phyloP scores from a whole-genome alignment of 176 grass and related monocot genomes.

The Oryza longistaminata region DNA sequence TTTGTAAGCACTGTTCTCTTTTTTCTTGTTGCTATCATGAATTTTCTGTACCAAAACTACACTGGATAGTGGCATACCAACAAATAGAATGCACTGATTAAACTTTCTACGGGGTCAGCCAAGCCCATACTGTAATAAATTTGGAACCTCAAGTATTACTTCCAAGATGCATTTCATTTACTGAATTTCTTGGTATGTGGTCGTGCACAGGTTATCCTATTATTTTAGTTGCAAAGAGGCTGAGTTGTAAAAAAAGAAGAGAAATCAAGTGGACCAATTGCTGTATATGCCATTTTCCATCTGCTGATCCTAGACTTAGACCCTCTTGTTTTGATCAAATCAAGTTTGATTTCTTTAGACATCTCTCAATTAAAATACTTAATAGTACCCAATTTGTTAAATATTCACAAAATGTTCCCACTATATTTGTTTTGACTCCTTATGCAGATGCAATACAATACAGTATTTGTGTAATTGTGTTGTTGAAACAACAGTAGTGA shows the following conservation, averaged over 20 bases:
- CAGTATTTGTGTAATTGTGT: background rate
- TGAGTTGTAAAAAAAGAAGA: background rate
- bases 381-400: background rate
- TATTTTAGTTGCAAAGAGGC: background rate
- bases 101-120: no score
- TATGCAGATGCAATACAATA: background rate
- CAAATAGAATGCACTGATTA: no score
- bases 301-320: background rate
- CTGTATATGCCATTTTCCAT: background rate
- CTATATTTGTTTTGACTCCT: background rate
- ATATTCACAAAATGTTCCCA: slow-evolving; percentile 16
- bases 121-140: no score
- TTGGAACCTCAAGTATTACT: no score
- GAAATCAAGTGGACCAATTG: slow-evolving; percentile 13
- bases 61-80: no score
- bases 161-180: background rate
- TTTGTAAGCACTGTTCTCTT: background rate
- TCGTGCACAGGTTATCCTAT: background rate
- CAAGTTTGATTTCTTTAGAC: background rate
- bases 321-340: background rate
- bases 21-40: background rate
- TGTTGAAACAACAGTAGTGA: background rate
- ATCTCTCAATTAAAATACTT: background rate
- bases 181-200: background rate
- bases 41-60: background rate